These are phyloP conservation scores for Populus ilicifolia DNA, from an alignment of 345 rosid genomes.

Conservation along the genomic window DNA sequence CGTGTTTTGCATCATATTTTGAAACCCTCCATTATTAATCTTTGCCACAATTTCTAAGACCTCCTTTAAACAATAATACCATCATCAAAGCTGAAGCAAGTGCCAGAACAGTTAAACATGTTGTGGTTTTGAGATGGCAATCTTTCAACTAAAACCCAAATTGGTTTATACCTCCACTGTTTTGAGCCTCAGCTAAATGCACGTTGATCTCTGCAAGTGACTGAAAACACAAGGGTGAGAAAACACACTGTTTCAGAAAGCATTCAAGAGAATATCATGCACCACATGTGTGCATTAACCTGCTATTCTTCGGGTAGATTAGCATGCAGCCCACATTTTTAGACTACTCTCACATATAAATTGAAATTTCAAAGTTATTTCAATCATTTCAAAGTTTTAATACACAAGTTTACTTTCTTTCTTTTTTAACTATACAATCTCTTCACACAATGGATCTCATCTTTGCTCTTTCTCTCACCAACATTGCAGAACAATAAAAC, in stretches of 20 bases:
- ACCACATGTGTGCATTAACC: neutral
- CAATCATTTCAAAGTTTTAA: neutral
- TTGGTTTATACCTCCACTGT: conserved; percentile 65
- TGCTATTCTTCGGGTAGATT: neutral
- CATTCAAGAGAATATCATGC: conserved; percentile 7
- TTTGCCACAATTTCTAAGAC: neutral
- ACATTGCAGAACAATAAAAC: neutral
- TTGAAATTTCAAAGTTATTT: neutral
- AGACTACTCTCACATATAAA: neutral
- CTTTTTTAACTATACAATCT: neutral
- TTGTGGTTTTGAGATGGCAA: conserved; percentile 8
- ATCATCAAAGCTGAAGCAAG: neutral
- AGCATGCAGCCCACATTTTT: neutral
- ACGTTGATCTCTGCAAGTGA: conserved; percentile 85
- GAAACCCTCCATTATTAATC: neutral
- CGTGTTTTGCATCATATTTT: neutral
- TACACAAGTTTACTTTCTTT: neutral
- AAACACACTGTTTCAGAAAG: conserved; percentile 28
- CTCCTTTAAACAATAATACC: neutral
- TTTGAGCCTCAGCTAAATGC: conserved; percentile 75
- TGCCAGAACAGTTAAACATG: neutral
- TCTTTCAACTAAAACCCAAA: conserved; percentile 11
- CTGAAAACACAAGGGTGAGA: conserved; percentile 48
- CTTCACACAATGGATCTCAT: neutral
- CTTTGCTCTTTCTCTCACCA: neutral